Evolutionary conservation across 139 green algal species (phyloP).

Genomic region (Tetraselmis striata): DNA sequence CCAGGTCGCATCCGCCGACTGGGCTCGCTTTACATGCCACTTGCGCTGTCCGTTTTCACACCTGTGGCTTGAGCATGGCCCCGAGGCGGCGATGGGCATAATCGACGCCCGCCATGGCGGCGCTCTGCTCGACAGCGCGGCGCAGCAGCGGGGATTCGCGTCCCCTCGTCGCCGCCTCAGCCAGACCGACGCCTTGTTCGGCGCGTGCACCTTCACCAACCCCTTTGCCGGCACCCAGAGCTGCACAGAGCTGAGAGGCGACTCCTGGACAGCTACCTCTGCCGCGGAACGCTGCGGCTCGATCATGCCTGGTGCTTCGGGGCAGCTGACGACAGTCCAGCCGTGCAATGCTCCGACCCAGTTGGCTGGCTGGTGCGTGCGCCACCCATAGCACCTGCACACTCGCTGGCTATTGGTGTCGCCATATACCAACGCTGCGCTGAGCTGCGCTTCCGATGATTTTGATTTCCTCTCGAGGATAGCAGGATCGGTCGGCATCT

Average conservation of each 20-base stretch:
- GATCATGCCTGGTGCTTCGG: not conserved
- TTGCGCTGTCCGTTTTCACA: not conserved
- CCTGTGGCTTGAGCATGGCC: not conserved
- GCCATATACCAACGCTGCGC: too few relatives aligned
- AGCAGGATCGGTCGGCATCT: too few relatives aligned
- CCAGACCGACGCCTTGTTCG: not conserved
- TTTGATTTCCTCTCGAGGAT: too few relatives aligned
- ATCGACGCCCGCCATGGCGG: not conserved
- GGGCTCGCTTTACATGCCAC: not conserved
- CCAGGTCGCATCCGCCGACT: not conserved
- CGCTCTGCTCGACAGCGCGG: not conserved
- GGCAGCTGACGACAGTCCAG: not conserved
- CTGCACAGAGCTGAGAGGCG: not conserved
- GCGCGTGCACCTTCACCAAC: not conserved
- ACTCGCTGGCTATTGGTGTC: too few relatives aligned
- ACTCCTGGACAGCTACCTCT: not conserved
- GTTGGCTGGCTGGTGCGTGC: too few relatives aligned
- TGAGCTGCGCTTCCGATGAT: too few relatives aligned
- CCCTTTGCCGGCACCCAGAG: not conserved
- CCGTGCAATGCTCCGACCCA: not conserved
- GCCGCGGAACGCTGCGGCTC: not conserved
- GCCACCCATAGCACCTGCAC: too few relatives aligned
- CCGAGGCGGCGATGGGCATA: not conserved
- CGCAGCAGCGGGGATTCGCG: too few relatives aligned
- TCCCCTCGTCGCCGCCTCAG: not conserved